phyloP scores from a whole-genome alignment of 371 early-diverging fungal genomes.

The Nematocida parisii region DNA sequence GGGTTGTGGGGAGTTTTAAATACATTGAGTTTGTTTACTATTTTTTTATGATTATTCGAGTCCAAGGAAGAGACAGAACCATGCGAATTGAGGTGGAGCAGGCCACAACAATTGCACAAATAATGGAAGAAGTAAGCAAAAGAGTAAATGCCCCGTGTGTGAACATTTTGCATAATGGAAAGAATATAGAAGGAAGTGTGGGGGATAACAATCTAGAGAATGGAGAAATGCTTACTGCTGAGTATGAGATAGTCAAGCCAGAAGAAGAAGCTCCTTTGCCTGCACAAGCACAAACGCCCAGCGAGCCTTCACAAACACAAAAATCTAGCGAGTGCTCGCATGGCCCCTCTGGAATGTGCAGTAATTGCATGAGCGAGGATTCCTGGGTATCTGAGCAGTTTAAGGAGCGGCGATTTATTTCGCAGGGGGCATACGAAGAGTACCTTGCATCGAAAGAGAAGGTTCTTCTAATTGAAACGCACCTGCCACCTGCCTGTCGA shows the following conservation, averaged over 20 bases:
- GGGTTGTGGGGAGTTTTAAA: not conserved
- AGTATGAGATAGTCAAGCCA: constrained; percentile 18
- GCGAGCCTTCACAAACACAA: not conserved
- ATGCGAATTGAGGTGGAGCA: constrained; percentile 41
- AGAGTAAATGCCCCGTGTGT: constrained; percentile 7
- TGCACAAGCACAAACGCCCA: not conserved
- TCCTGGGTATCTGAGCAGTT: constrained; percentile 61
- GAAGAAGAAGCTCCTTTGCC: not conserved
- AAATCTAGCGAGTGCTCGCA: constrained; percentile 61
- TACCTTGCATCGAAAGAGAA: constrained; percentile 57
- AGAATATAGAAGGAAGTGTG: constrained; percentile 30
- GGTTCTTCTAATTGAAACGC: constrained; percentile 44
- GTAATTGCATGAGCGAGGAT: constrained; percentile 68
- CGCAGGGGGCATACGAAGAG: constrained; percentile 63
- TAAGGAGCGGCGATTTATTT: constrained; percentile 66
- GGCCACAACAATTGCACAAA: not conserved
- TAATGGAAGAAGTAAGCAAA: constrained; percentile 22
- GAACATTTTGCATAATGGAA: constrained; percentile 12
- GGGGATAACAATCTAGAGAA: constrained; percentile 21
- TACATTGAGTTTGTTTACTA: constrained; percentile 28
- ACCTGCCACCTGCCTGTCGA: constrained; percentile 38
- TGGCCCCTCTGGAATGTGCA: constrained; percentile 65
- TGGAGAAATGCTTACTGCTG: constrained; percentile 42
- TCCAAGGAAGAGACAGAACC: constrained; percentile 56
- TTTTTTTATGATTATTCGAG: constrained; percentile 53